Evolutionary conservation across 371 early-diverging fungal genomes (phyloP), one percentile per base, ranked within the genome.

Genomic region (Actinomortierella wolfii): DNA sequence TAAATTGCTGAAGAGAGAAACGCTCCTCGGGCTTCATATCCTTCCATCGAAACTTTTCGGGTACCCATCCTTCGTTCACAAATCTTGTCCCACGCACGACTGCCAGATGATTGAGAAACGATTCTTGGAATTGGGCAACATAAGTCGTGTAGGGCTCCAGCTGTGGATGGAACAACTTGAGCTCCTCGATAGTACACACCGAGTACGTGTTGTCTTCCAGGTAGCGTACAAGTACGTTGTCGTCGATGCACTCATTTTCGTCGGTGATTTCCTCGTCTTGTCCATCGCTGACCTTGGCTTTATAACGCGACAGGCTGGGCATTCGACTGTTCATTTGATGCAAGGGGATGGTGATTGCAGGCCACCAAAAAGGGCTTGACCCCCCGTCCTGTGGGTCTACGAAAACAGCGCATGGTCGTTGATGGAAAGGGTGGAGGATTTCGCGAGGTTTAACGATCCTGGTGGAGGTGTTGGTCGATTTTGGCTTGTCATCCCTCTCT

Each of bases 261-360:
- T 59, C 40, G 14, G 29, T 44, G 14, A 0, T 44, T 3, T 11
- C n/a, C 34, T 34, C 34, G 7, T 34, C 34, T 11, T 34, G n/a
- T n/a, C n/a, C 34, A 34, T 4, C 4, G 7, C 34, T 34, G 34
- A 4, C 34, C 34, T 34, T 34, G 7, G 34, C 11, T 11, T 34
- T 34, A 11, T 6, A 34, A 11, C 34, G 4, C 11, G 34, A 4
- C 15, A 66, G 9, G 0, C 52, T 56, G 3, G 68, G 68, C 68
- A 68, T 68, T 2, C 51, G 13, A 1, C 25, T 2, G 21, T 59
- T 59, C 51, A 58, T 47, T 40, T 68, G 63, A 17, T 41, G 25
- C 13, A 45, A 26, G 17, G 68, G 68, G 0, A 68, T 63, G 6
- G 68, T 68, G 29, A 68, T 59, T 8, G 68, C 68, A 18, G 59